Conservation (phyloP, 768 basidiomycete species). For the Tephrocybe sp. region DNA sequence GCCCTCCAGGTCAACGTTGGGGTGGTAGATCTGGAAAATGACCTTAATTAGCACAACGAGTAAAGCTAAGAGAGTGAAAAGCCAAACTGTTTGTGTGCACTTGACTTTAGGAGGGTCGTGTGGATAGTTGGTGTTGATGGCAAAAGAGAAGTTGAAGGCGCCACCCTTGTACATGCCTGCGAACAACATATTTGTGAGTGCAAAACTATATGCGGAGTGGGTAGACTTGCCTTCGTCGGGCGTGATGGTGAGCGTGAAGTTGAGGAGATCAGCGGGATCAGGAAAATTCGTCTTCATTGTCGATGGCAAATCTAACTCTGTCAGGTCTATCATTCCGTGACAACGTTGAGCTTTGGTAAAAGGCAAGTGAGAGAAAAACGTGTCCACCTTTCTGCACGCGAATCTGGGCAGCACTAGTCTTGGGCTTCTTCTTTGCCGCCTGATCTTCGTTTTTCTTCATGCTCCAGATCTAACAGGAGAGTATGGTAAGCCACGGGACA, state of each 20-base stretch:
- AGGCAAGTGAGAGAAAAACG: slow-evolving; percentile 1
- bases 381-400: slow-evolving; percentile 95
- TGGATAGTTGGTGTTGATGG: slow-evolving; percentile 96
- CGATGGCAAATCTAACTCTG: slow-evolving; percentile 91
- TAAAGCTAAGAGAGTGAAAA: too few relatives aligned
- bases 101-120: slow-evolving; percentile 99
- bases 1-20: slow-evolving; percentile 96
- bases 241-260: slow-evolving; percentile 92
- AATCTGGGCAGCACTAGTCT: slow-evolving; percentile 97
- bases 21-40: slow-evolving; percentile 92
- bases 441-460: slow-evolving; percentile 99
- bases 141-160: slow-evolving; percentile 89
- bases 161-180: slow-evolving; percentile 98
- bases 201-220: not conserved
- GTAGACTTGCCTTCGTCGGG: slow-evolving; percentile 85
- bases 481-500: slow-evolving; percentile 10
- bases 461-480: slow-evolving; percentile 80
- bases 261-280: slow-evolving; percentile 90
- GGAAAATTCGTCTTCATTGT: slow-evolving; percentile 97
- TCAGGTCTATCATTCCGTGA: slow-evolving; percentile 62
- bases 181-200: not conserved
- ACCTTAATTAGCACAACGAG: too few relatives aligned
- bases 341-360: not conserved
- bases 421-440: slow-evolving; percentile 96
- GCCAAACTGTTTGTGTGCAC: slow-evolving; percentile 84